phyloP scores from a whole-genome alignment of 495 filamentous ascomycete genomes.

The Pyrenula aspistea region DNA sequence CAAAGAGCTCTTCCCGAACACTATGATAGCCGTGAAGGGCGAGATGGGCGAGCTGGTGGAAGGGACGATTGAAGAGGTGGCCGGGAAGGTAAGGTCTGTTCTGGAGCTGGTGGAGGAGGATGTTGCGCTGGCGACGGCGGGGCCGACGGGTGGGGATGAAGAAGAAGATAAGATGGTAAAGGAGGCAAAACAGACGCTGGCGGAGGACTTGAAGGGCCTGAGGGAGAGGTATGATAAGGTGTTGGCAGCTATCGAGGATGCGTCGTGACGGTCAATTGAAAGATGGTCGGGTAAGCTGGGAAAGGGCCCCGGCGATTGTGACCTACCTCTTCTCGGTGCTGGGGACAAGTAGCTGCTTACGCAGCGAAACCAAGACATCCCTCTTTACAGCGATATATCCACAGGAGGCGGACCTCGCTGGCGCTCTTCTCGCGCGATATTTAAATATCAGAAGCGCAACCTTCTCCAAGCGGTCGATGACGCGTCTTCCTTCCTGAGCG shows the following conservation, averaged over 20 bases:
- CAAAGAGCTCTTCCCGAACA: conserved; percentile 1
- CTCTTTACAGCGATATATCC: too few relatives aligned
- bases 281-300: too few relatives aligned
- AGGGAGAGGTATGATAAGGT: not conserved
- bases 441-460: too few relatives aligned
- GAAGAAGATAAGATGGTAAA: not conserved
- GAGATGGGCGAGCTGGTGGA: not conserved
- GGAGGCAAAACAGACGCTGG: not conserved
- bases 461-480: too few relatives aligned
- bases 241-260: not conserved
- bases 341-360: too few relatives aligned
- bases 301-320: too few relatives aligned
- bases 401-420: too few relatives aligned
- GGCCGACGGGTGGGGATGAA: not conserved
- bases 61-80: not conserved
- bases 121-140: not conserved
- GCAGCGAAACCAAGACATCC: too few relatives aligned
- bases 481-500: too few relatives aligned
- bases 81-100: not conserved
- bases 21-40: not conserved
- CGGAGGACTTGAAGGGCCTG: not conserved
- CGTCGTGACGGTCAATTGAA: too few relatives aligned
- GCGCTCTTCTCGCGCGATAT: too few relatives aligned
- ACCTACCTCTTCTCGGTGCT: too few relatives aligned
- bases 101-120: not conserved